Percentiles rank a stretch among this genome's conserved stretches.
Conservation (phyloP, 257 asterid genomes). For the Penstemon newberryi region DNA sequence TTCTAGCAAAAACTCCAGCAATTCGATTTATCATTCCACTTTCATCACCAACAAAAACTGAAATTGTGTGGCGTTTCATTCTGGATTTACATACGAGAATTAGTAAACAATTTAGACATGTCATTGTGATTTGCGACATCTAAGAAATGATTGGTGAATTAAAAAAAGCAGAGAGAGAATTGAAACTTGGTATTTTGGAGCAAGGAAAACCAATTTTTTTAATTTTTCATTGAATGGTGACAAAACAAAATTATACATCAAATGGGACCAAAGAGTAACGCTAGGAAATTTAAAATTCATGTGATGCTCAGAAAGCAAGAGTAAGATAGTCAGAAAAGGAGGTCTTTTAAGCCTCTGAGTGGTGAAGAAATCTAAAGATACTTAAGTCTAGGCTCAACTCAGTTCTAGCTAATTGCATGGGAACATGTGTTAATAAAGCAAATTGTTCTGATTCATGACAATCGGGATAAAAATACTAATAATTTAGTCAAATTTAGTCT, state of each 20-base stretch:
- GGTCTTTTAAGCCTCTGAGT: too few relatives aligned
- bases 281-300: not conserved
- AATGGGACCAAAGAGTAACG: not conserved
- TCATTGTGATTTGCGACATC: not conserved
- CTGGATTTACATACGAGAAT: slow-evolving; percentile 39
- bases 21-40: slow-evolving; percentile 98
- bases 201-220: not conserved
- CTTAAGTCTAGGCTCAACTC: too few relatives aligned
- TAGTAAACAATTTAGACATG: not conserved
- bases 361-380: too few relatives aligned
- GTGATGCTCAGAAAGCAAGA: too few relatives aligned
- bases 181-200: not conserved
- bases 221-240: too few relatives aligned
- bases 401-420: too few relatives aligned
- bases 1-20: slow-evolving; percentile 95
- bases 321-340: too few relatives aligned
- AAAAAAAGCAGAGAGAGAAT: not conserved
- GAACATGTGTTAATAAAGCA: too few relatives aligned
- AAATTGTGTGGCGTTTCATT: slow-evolving; percentile 76
- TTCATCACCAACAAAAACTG: slow-evolving; percentile 97
- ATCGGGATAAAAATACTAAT: too few relatives aligned
- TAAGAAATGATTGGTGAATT: too few relatives aligned
- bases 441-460: too few relatives aligned
- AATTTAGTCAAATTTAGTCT: too few relatives aligned
- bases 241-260: not conserved